Conservation (phyloP, 768 basidiomycete species). For the Pleurotus eryngii region DNA sequence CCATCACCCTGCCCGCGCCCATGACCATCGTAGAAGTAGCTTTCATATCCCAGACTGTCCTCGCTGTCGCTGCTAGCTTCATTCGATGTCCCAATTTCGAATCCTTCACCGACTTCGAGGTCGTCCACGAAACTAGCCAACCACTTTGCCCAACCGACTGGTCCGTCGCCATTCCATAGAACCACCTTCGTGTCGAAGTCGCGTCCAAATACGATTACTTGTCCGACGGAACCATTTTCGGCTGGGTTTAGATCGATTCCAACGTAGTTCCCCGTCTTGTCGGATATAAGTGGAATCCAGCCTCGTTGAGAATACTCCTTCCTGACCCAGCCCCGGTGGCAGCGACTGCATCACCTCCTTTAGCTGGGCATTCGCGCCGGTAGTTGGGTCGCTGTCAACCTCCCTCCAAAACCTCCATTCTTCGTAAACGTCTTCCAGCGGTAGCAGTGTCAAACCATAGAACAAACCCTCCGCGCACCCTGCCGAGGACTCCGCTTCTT, state of each 20-base stretch:
- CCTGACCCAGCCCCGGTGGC: slow-evolving; percentile 85
- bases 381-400: slow-evolving; percentile 84
- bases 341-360: slow-evolving; percentile 81
- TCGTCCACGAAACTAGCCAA: slow-evolving; percentile 89
- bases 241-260: slow-evolving; percentile 92
- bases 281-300: slow-evolving; percentile 94
- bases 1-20: slow-evolving; percentile 78
- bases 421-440: slow-evolving; percentile 88
- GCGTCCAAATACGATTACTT: slow-evolving; percentile 98
- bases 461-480: slow-evolving; percentile 90
- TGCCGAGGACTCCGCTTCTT: slow-evolving; percentile 86
- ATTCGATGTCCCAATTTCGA: slow-evolving; percentile 62
- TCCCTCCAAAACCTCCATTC: slow-evolving; percentile 98
- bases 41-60: slow-evolving; percentile 81
- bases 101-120: slow-evolving; percentile 85
- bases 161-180: slow-evolving; percentile 87
- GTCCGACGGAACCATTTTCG: slow-evolving; percentile 72
- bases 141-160: slow-evolving; percentile 94
- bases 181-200: slow-evolving; percentile 99
- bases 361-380: slow-evolving; percentile 75
- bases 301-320: slow-evolving; percentile 89
- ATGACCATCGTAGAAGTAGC: slow-evolving; percentile 81
- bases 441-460: slow-evolving; percentile 91
- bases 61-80: slow-evolving; percentile 72
- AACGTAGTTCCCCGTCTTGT: slow-evolving; percentile 94